A percentile compares a stretch with the other conserved stretches of the same genome.
phyloP scores from a whole-genome alignment of 345 rosid genomes.

The Eucalyptus sp. region DNA sequence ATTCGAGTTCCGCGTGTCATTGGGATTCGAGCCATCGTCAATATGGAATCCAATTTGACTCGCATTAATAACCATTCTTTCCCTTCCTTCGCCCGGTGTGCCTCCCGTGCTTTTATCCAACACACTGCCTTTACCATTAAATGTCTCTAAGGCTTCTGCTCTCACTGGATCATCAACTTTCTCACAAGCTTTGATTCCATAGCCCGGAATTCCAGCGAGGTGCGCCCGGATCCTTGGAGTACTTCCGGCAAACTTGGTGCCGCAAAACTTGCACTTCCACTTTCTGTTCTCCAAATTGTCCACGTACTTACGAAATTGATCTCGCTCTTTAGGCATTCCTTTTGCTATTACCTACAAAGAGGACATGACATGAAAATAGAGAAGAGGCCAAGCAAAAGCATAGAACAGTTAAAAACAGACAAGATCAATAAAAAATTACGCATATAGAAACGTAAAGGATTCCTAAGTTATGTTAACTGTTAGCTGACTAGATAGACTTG shows the following conservation, averaged over 20 bases:
- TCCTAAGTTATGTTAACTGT: rapidly evolving
- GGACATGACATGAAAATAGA: neutral
- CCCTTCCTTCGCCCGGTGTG: neutral
- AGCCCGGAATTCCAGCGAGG: neutral
- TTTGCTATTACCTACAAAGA: neutral
- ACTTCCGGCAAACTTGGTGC: neutral
- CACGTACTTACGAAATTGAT: neutral
- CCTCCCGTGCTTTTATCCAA: neutral
- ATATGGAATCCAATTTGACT: too few relatives aligned
- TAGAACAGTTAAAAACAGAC: neutral
- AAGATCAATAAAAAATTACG: neutral
- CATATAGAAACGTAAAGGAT: neutral
- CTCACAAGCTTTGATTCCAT: neutral
- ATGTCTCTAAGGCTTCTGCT: rapidly evolving
- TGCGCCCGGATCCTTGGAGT: neutral
- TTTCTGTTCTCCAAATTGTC: neutral
- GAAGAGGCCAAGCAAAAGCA: neutral
- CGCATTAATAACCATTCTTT: too few relatives aligned
- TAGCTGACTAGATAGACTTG: neutral
- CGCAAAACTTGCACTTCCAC: neutral
- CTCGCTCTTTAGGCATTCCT: neutral
- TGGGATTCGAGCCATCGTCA: too few relatives aligned
- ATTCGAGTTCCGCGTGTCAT: too few relatives aligned
- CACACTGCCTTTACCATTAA: rapidly evolving
- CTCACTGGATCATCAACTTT: neutral